Evolutionary conservation across 306 rosid species (phyloP).

Genomic region (cucumber (Cucumis sativus)): DNA sequence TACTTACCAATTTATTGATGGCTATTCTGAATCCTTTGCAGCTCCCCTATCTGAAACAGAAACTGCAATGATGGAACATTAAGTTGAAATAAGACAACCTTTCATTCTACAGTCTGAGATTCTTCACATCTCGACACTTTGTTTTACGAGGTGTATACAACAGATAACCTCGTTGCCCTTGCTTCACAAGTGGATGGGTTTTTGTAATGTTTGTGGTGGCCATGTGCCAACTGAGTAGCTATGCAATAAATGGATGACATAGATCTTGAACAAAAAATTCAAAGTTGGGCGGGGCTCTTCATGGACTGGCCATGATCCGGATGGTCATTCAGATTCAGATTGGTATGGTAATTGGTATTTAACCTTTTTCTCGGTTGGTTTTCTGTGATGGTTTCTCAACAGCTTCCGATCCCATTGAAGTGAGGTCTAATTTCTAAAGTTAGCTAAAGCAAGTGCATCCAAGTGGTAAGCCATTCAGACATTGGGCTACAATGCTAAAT

Average conservation of each 20-base stretch:
- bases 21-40: constrained; percentile 35
- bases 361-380: not conserved
- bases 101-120: not conserved
- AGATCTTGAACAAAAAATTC: not conserved
- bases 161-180: not conserved
- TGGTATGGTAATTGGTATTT: constrained; percentile 11
- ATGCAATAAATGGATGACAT: not conserved
- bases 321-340: not conserved
- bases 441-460: not conserved
- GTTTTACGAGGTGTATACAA: not conserved
- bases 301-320: not conserved
- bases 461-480: not conserved
- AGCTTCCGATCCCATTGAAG: not conserved
- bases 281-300: not conserved
- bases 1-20: not conserved
- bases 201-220: not conserved
- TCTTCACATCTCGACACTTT: not conserved
- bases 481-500: not conserved
- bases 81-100: constrained; percentile 18
- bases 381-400: not conserved
- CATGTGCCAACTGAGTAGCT: not conserved
- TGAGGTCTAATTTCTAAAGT: not conserved
- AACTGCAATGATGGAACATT: constrained; percentile 88
- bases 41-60: constrained; percentile 97
- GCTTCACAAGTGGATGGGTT: not conserved